Evolutionary conservation across 2,329 filamentous ascomycete species (phyloP), one percentile per base, ranked within the genome.

Genomic region (Botrytis tulipae): DNA sequence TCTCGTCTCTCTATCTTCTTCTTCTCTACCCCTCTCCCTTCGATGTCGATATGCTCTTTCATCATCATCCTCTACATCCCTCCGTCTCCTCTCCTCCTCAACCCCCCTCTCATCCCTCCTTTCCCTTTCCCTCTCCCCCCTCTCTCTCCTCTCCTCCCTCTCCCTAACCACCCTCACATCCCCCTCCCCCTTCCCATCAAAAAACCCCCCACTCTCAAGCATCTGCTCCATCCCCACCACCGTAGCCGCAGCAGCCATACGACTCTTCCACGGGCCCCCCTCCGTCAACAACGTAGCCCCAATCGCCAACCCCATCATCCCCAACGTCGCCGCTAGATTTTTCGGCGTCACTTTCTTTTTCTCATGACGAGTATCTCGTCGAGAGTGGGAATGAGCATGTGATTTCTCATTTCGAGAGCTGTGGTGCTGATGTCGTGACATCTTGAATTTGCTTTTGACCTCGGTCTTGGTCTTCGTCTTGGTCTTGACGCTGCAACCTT

Each of bases 161-260:
- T 42, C 46, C 37, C 2, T 40, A n/a, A 25, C 14, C 37, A 40
- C 86, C 85, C 67, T 85, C 79, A 91, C 91, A 94, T 81, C 40
- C 88, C 84, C 84, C 94, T 81, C 42, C 89, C 84, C 91, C 61
- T 81, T 80, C 76, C 80, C 78, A 71, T 86, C 87, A 2, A 86
- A 79, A 51, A 84, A 81, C 79, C 91, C 85, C 3, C 89, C 93
- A 77, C 93, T 83, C 10, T 87, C 87, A 42, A 96, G 54, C 25
- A 66, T 5, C 20, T 51, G 35, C 18, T 72, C 70, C 60, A 72
- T 66, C 1, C 70, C 70, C 32, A 72, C 70, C 22, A 72, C 70
- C 7, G 46, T 72, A 14, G 70, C 70, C 22, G 70, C 61, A 25
- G 70, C 70, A 22, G 70, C 70, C 42, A 65, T 42, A 8, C 70